Percentiles rank a stretch among this genome's conserved stretches.
Evolutionary conservation across 306 rosid genomes (phyloP).

Genomic region (Alnus glutinosa): DNA sequence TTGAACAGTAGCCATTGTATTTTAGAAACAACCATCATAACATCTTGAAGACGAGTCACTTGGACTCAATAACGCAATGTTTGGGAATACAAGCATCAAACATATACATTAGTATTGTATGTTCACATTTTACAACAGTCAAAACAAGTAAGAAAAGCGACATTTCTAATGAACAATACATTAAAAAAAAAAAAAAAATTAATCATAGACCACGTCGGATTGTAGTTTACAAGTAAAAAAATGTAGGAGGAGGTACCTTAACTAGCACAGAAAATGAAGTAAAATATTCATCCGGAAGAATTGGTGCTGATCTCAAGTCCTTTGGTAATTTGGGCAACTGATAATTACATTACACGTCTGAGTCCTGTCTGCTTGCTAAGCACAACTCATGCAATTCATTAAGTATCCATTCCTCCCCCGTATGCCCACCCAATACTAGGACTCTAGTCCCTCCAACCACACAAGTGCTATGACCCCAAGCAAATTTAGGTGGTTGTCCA

Average conservation of each 20-base stretch:
- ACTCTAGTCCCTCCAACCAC: slow-evolving; percentile 97
- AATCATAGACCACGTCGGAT: background rate
- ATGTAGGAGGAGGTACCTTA: background rate
- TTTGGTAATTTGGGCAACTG: slow-evolving; percentile 6
- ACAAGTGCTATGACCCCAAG: slow-evolving; percentile 99
- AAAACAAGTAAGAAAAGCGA: background rate
- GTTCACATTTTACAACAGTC: slow-evolving; percentile 12
- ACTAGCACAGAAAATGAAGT: slow-evolving; percentile 9
- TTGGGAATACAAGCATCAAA: background rate
- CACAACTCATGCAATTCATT: slow-evolving; percentile 93
- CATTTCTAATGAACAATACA: background rate
- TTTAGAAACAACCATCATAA: too few relatives aligned
- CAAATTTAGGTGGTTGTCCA: slow-evolving; percentile 90
- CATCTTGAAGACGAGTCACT: background rate
- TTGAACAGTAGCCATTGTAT: too few relatives aligned
- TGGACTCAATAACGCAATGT: background rate
- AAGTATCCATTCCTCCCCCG: slow-evolving; percentile 98
- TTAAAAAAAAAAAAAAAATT: background rate
- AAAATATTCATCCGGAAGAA: slow-evolving; percentile 27
- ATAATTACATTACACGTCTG: slow-evolving; percentile 42
- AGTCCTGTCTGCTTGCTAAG: slow-evolving; percentile 85
- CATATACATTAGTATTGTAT: background rate
- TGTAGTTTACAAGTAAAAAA: background rate
- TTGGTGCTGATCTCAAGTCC: slow-evolving; percentile 1
- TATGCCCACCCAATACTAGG: slow-evolving; percentile 89